Conservation (phyloP, 805 yeast species). For the Candida hungchunana region DNA sequence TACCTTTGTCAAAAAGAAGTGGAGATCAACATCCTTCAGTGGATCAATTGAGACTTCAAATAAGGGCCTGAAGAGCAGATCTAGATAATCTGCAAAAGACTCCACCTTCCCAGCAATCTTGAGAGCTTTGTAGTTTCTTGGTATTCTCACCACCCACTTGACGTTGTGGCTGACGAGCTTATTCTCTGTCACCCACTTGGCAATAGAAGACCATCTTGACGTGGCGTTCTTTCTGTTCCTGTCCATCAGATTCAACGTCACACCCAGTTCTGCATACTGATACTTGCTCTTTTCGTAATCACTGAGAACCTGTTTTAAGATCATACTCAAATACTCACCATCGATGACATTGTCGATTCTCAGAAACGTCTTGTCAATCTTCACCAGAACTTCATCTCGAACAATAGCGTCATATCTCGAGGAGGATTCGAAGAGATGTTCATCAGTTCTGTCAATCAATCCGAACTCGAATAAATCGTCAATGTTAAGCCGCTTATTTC, state of each 20-base stretch:
- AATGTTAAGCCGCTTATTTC: slow-evolving; percentile 25
- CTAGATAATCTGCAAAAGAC: slow-evolving; percentile 31
- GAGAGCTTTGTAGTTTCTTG: slow-evolving; percentile 29
- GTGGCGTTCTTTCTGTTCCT: slow-evolving; percentile 14
- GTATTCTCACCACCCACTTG: slow-evolving; percentile 35
- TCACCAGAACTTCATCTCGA: slow-evolving; percentile 25
- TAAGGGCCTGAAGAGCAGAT: slow-evolving; percentile 31
- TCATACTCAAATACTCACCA: slow-evolving; percentile 35
- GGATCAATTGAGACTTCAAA: slow-evolving; percentile 27
- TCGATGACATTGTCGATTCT: slow-evolving; percentile 33
- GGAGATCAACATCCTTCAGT: slow-evolving; percentile 23
- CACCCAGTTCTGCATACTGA: slow-evolving; percentile 34
- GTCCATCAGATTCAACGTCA: slow-evolving; percentile 28
- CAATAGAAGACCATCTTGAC: slow-evolving; percentile 29
- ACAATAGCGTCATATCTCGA: slow-evolving; percentile 20
- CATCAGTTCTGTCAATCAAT: slow-evolving; percentile 25
- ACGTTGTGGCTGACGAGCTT: slow-evolving; percentile 36
- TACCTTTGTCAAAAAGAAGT: slow-evolving; percentile 30
- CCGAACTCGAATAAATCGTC: slow-evolving; percentile 29
- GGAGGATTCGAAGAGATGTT: slow-evolving; percentile 20
- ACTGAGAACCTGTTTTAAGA: slow-evolving; percentile 30
- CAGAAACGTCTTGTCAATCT: slow-evolving; percentile 32
- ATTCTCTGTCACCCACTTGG: slow-evolving; percentile 34
- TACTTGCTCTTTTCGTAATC: slow-evolving; percentile 36
- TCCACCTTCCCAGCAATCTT: slow-evolving; percentile 19